These are phyloP conservation scores for Phlebiopsis gigantea DNA, from an alignment of 768 basidiomycete genomes.

Conservation along the genomic window DNA sequence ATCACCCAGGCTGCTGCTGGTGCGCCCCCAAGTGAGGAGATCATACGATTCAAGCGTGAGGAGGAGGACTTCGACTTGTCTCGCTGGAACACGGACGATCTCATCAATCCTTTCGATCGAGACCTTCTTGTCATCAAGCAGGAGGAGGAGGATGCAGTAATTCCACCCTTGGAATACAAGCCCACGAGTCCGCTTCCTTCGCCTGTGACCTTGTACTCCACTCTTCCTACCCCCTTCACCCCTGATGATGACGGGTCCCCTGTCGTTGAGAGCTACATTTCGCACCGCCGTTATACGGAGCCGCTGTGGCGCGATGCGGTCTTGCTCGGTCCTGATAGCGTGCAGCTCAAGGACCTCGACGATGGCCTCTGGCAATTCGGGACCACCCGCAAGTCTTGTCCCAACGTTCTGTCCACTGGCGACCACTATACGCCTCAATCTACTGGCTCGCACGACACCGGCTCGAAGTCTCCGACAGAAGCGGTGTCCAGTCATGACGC, in stretches of 20 bases:
- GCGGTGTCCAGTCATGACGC: background rate
- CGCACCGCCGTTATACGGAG: slow-evolving; percentile 20
- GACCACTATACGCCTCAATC: background rate
- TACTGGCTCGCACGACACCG: background rate
- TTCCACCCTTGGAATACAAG: background rate
- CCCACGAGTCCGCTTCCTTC: slow-evolving; percentile 1
- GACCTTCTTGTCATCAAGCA: slow-evolving; percentile 21
- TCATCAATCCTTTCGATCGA: slow-evolving; percentile 28
- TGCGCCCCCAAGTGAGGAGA: too few relatives aligned
- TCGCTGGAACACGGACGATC: slow-evolving; percentile 31
- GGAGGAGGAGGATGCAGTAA: slow-evolving; percentile 22
- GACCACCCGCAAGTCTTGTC: background rate
- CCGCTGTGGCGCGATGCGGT: slow-evolving; percentile 40
- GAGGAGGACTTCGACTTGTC: slow-evolving; percentile 22
- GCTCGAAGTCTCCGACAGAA: background rate
- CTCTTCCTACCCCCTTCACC: background rate
- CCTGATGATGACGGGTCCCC: slow-evolving; percentile 7
- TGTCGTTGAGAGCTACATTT: slow-evolving; percentile 9
- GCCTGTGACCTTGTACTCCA: slow-evolving; percentile 11
- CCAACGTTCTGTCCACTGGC: background rate
- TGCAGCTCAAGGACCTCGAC: slow-evolving; percentile 38
- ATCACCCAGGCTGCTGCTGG: slow-evolving; percentile 32
- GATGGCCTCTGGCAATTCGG: slow-evolving; percentile 26
- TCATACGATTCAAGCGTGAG: background rate
- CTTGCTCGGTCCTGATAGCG: slow-evolving; percentile 40